Evolutionary conservation across 2,329 filamentous ascomycete genomes (phyloP), one percentile per base, ranked within the genome.

Genomic region (Fusarium torulosum): DNA sequence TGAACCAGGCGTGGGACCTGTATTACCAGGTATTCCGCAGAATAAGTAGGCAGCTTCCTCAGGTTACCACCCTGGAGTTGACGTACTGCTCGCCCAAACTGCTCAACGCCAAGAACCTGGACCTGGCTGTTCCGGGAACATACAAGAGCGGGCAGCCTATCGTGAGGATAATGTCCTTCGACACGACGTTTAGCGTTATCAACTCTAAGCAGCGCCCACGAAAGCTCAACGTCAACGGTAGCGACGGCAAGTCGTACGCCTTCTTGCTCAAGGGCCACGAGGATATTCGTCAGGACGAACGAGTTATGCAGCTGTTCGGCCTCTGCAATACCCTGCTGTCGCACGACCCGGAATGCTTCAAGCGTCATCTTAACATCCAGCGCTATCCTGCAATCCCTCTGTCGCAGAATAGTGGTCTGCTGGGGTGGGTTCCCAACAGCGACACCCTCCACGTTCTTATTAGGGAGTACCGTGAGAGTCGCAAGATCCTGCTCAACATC

Each of bases 231-330:
- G 88, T 96, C 74, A 90, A 90, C 75, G 96, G 95, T 64, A 97
- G 93, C 74, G 95, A 99, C 76, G 96, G 96, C 59, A 88, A 87
- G 64, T 87, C 89, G 4, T 97, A 97, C 77, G 91, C 93, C 49
- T 98, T 97, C 81, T 81, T 93, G 59, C 88, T 99, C 73, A 99
- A 99, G 83, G 96, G 96, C n/a, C 96, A 99, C 75, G 96, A 99
- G 81, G 96, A 99, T 83, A 97, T 99, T 69, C 91, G 96, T 61
- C 96, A 99, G 79, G 96, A 99, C 75, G 96, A 99, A 80, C 91
- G 96, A 80, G 96, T 99, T 71, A 99, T 99, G 96, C 96, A 99
- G 80, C 87, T 99, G 35, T 99, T 99, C 76, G 96, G 96, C 40
- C 87, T 99, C 15, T 96, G 95, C 82, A 99, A 99, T 78, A 99